Evolutionary conservation across 2,329 filamentous ascomycete genomes (phyloP), one percentile per base, ranked within the genome.

Genomic region (Cladophialophora yegresii): DNA sequence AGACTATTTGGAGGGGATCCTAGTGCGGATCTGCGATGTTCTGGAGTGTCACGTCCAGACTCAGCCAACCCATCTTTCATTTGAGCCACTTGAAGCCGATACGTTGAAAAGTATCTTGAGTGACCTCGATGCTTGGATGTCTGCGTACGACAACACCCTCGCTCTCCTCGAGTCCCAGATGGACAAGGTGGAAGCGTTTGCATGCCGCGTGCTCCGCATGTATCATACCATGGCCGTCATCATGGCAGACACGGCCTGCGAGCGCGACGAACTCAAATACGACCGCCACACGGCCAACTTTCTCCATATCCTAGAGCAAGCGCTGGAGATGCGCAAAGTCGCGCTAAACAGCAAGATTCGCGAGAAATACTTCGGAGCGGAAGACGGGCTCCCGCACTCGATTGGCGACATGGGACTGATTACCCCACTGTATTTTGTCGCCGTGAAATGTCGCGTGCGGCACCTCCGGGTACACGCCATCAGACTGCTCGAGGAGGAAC

Each of bases 381-480:
- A 36, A 40, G 28, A 28, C 1, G 57, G 57, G 8, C 57, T 59
- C 10, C 47, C 57, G 30, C 57, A 59, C 20, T 59, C 57, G 30
- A 58, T 67, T 20, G 45, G 50, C 10, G 76, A 77, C 40, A 69
- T 73, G 13, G 76, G 75, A n/a, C 75, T 64, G 47, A 69, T 74
- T 62, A 69, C 72, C 0, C 73, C 74, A 3, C 54, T 77, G 9
- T 77, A 75, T 51, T 76, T 73, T 56, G 71, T 71, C 0, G 71
- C 73, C 9, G 57, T 74, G 0, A 75, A 76, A 54, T 77, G 75
- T 61, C 75, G 75, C 2, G 61, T 71, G 23, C 73, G 69, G n/a
- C 69, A 66, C n/a, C 65, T 77, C 58, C 68, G 75, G 12, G 62
- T 67, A 2, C 69, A 73, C 30, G 73, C 74, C 3, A 67, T 72